These are phyloP conservation scores for Phialophora expanda DNA, from an alignment of 2,329 filamentous ascomycete genomes.

Conservation along the genomic window DNA sequence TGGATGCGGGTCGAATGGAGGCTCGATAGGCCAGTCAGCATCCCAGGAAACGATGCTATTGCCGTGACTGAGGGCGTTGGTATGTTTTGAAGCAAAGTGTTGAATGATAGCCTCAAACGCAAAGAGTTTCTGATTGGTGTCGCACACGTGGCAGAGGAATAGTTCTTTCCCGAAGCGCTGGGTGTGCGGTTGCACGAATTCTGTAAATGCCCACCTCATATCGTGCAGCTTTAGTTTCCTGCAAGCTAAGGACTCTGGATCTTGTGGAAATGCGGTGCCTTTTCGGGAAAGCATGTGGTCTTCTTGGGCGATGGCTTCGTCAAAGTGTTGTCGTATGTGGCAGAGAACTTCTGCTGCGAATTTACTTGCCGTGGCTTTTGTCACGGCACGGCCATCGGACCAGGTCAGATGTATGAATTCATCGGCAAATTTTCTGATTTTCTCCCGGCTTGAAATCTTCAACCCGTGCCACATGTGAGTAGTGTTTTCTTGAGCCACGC, in stretches of 20 bases:
- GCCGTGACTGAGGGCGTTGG: conserved; percentile 69
- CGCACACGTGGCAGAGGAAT: conserved; percentile 75
- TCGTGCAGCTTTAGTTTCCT: conserved; percentile 76
- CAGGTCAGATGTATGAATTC: conserved; percentile 70
- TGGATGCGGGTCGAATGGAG: conserved; percentile 72
- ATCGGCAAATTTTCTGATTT: conserved; percentile 70
- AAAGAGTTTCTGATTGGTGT: conserved; percentile 68
- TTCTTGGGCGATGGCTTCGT: conserved; percentile 63
- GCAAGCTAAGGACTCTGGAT: conserved; percentile 53
- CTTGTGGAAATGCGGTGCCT: conserved; percentile 49
- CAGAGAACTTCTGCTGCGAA: conserved; percentile 75
- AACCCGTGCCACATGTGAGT: conserved; percentile 74
- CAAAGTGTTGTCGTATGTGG: conserved; percentile 71
- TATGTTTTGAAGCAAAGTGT: conserved; percentile 84
- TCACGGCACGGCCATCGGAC: conserved; percentile 67
- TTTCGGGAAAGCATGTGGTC: conserved; percentile 56
- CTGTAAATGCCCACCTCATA: conserved; percentile 84
- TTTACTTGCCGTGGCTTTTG: conserved; percentile 65
- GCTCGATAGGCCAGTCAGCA: conserved; percentile 75
- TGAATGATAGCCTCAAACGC: conserved; percentile 80
- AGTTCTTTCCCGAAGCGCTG: conserved; percentile 71
- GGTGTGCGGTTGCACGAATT: conserved; percentile 73
- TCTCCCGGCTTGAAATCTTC: conserved; percentile 70
- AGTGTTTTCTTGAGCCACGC: conserved; percentile 62
- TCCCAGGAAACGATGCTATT: conserved; percentile 79